A percentile compares a stretch with the other conserved stretches of the same genome.
Conservation (phyloP, 2,329 filamentous ascomycete genomes). For the Plenodomus tracheiphilus region DNA sequence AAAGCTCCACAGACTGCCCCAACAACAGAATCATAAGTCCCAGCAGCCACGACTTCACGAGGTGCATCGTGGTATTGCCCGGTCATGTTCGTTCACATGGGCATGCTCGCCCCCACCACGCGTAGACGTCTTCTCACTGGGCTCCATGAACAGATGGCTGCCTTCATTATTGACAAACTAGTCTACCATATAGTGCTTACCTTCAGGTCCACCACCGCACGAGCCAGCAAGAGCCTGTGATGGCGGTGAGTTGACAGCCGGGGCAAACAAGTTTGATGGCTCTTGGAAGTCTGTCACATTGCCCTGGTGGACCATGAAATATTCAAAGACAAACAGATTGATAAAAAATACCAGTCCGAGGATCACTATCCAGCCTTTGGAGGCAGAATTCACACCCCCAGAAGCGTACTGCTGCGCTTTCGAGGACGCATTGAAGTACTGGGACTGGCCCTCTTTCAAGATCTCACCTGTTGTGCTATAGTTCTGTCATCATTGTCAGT, state of each 20-base stretch:
- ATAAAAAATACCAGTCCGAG: slow-evolving; percentile 67
- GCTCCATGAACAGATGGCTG: slow-evolving; percentile 59
- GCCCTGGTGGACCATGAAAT: slow-evolving; percentile 62
- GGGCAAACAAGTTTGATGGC: slow-evolving; percentile 72
- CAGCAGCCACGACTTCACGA: background rate
- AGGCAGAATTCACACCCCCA: slow-evolving; percentile 63
- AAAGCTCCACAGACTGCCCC: slow-evolving; percentile 11
- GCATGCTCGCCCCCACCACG: slow-evolving; percentile 10
- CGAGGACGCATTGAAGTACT: slow-evolving; percentile 67
- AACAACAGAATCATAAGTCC: slow-evolving; percentile 5
- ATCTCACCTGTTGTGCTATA: slow-evolving; percentile 30
- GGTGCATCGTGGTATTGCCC: slow-evolving; percentile 1
- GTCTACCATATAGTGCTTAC: slow-evolving; percentile 51
- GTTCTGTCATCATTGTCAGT: slow-evolving; percentile 40
- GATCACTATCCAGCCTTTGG: slow-evolving; percentile 68
- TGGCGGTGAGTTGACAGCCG: slow-evolving; percentile 69
- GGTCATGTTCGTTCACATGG: slow-evolving; percentile 4
- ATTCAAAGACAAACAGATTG: slow-evolving; percentile 67
- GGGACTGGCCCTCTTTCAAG: slow-evolving; percentile 53
- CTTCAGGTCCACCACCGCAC: slow-evolving; percentile 60
- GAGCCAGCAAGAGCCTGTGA: slow-evolving; percentile 56
- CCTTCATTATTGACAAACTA: slow-evolving; percentile 53
- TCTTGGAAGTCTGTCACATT: slow-evolving; percentile 80
- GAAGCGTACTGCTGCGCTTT: slow-evolving; percentile 71
- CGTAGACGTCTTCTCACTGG: slow-evolving; percentile 38